Evolutionary conservation across 2,329 filamentous ascomycete species (phyloP).

Genomic region (Botrytis byssoidea): DNA sequence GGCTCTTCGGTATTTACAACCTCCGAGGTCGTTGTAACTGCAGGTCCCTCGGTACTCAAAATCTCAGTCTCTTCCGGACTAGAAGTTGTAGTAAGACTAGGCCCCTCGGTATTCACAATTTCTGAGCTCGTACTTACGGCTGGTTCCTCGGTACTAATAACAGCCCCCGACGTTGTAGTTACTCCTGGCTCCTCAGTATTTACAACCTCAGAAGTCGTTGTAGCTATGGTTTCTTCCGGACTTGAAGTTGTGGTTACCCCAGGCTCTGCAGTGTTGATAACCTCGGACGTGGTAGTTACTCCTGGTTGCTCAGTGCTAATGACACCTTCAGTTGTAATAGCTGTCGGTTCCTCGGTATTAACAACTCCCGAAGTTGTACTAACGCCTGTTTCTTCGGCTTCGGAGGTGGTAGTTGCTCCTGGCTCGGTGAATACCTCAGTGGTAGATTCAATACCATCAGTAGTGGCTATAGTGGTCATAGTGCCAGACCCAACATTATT

Average conservation of each 20-base stretch:
- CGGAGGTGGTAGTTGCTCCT: neutral
- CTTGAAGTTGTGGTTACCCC: too few relatives aligned
- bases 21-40: neutral
- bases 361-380: neutral
- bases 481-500: neutral
- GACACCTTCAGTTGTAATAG: neutral
- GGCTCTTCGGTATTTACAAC: neutral
- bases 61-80: neutral
- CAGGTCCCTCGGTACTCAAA: neutral
- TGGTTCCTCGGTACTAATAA: slow-evolving; percentile 2
- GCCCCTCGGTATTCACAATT: neutral
- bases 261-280: neutral
- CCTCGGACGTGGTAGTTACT: neutral
- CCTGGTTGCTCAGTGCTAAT: neutral
- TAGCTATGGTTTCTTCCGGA: neutral
- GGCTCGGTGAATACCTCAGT: neutral
- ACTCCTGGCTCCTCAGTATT: neutral
- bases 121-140: neutral
- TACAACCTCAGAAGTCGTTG: neutral
- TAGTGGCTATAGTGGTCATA: neutral
- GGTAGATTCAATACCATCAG: neutral
- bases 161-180: neutral
- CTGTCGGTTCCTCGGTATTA: neutral
- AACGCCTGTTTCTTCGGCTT: neutral
- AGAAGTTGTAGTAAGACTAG: neutral